A percentile compares a stretch with the other conserved stretches of the same genome.
Conservation (phyloP, 2,329 filamentous ascomycete genomes). For the Epichloe sp. region DNA sequence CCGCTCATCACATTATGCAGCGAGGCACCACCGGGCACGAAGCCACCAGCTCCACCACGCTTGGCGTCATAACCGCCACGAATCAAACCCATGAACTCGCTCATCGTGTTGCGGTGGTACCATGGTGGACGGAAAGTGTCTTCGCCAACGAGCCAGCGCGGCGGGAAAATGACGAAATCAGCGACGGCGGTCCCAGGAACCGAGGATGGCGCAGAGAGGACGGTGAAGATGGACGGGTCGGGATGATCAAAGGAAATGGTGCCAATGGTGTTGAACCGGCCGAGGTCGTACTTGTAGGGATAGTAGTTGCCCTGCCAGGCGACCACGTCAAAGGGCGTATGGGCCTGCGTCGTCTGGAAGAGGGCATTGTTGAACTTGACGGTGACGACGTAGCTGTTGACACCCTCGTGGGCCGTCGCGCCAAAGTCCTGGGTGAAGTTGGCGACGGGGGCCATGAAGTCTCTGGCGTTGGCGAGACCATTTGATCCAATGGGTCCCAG, state of each 20-base stretch:
- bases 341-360: conserved; percentile 50
- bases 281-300: conserved; percentile 72
- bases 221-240: conserved; percentile 67
- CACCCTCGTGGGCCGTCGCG: conserved; percentile 24
- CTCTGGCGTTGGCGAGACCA: conserved; percentile 59
- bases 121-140: conserved; percentile 61
- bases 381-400: conserved; percentile 28
- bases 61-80: conserved; percentile 49
- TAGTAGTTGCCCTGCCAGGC: conserved; percentile 74
- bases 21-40: conserved; percentile 43
- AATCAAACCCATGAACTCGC: conserved; percentile 52
- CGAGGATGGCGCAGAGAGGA: conserved; percentile 48
- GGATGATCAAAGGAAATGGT: conserved; percentile 64
- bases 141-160: conserved; percentile 56
- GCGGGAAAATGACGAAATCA: conserved; percentile 64
- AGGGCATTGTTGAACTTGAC: conserved; percentile 54
- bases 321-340: conserved; percentile 68
- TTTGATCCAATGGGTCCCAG: conserved; percentile 63
- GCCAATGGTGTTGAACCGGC: conserved; percentile 62
- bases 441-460: conserved; percentile 63
- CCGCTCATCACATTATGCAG: conserved; percentile 62
- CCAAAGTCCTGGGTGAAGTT: conserved; percentile 48
- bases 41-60: conserved; percentile 35
- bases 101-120: conserved; percentile 59
- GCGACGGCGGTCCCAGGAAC: conserved; percentile 59